Base-by-base conservation (phyloP, 345 rosid species). In the Iberis pinnata region DNA sequence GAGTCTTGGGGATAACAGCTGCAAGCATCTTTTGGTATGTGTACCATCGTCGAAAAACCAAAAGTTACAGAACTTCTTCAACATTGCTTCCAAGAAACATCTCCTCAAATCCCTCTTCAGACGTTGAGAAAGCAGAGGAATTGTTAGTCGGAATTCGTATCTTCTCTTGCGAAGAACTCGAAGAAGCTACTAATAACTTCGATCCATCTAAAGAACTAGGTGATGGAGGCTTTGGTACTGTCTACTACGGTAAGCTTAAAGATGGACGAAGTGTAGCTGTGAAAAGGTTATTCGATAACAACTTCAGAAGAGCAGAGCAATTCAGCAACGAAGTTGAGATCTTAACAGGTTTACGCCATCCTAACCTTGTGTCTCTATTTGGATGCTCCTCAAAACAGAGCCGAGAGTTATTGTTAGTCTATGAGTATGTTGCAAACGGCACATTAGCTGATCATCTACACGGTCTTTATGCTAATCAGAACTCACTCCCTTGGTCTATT, bases 201-300 rank as follows among this genome's bases (percentile, higher is more conserved):
- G 95, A 84, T 65, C 73, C 83, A 4, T 40, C 71, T 0, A 74
- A 17, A 55, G 92, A 90, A 71, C 89, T 87, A 22, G 98, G 98
- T 19, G 95, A 82, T 62, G 98, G 98, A 46, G 96, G 96, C 69
- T 89, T 80, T 61, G 96, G 95, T 65, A 82, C 86, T 17, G 98
- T 90, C 8, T 90, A 82, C 18, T 63, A 75, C 58, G 98, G 98
- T 75, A 80, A 78, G 63, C 92, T 90, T 16, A 76, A 33, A 57
- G 98, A 90, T 64, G 94, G 95, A 48, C 75, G 92, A 15, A 62
- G 65, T 1, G 86, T 90, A 66, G 98, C 96, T 2, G 89, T 90
- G 3, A 90, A 90, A 68, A 85, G 98, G 15, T 67, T 87, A 32
- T 87, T 69, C 4, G 98, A 90, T 33, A 79, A 80, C 70, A 82